Base-by-base conservation (phyloP, 768 basidiomycete species). In the Xanthoconium purpureum region DNA sequence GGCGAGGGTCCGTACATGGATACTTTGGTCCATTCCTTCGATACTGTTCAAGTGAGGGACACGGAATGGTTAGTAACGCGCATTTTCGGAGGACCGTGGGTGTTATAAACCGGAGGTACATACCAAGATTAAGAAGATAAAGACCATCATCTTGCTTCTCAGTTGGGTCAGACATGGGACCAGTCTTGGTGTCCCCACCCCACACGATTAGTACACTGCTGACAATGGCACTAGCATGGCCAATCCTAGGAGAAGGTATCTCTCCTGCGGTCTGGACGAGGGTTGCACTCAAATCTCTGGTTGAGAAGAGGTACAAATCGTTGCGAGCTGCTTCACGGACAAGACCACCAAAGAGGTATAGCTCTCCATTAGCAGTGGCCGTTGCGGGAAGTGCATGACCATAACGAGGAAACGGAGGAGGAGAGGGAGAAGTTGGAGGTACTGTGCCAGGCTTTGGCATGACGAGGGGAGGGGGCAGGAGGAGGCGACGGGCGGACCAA, bases 261-360 rank as follows among this genome's bases (percentile, higher is more conserved):
- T 95, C 92, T 6, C 97, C 97, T 13, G 80, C 83, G 0, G 95
- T 97, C 69, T 94, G 90, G 33, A 98, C 75, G 12, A 94, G 79
- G 12, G 85, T 85, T 9, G 92, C 88, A 15, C 88, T 82, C 56
- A 92, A 80, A 60, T 92, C 87, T 40, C 85, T 80, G 4, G 88
- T 84, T 38, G 87, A 87, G 68, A 98, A 87, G n/a, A 91, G 76
- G 72, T 96, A 98, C 30, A 99, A 78, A 74, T 99, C 97, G 73
- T 97, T 97, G 50, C 87, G 82, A 35, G 94, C 88, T 10, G 82
- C 75, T 68, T 98, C 96, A 38, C 89, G 84, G 15, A 98, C 94
- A 57, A 99, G 88, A 59, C 97, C 97, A 58, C 97, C 97, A 62
- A 99, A 99, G 59, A 99, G 80, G 74, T 93, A 95, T 60, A 99